These are phyloP conservation scores for Aspergillus sp. DNA, from an alignment of 2,329 filamentous ascomycete genomes.

Conservation along the genomic window DNA sequence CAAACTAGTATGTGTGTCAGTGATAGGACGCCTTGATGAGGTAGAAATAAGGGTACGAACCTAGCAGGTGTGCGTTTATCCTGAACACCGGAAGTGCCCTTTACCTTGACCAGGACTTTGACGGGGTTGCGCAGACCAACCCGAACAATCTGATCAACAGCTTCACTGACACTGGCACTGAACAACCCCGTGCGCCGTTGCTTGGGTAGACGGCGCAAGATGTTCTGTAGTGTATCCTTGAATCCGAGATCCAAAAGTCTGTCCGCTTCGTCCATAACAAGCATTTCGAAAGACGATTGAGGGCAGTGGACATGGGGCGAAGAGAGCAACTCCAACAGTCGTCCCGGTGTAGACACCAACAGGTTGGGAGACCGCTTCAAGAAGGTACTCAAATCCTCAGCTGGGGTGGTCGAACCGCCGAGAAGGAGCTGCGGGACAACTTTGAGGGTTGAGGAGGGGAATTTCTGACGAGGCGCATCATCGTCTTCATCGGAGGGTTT, in stretches of 20 bases:
- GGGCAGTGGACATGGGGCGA: conserved; percentile 86
- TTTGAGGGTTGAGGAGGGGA: conserved; percentile 54
- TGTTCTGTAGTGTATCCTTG: conserved; percentile 84
- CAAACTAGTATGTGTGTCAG: conserved; percentile 54
- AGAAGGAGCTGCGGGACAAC: conserved; percentile 85
- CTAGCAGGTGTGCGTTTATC: conserved; percentile 87
- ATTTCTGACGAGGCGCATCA: conserved; percentile 38
- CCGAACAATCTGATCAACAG: conserved; percentile 87
- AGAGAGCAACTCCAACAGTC: conserved; percentile 81
- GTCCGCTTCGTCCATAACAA: conserved; percentile 94
- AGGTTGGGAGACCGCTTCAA: conserved; percentile 83
- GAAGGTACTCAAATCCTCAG: conserved; percentile 84
- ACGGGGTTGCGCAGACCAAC: conserved; percentile 92
- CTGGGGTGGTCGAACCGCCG: conserved; percentile 77
- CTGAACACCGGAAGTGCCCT: conserved; percentile 70
- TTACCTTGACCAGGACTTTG: conserved; percentile 91
- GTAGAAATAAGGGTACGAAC: conserved; percentile 24
- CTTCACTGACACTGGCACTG: conserved; percentile 93
- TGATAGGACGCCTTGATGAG: not conserved
- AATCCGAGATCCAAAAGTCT: conserved; percentile 90
- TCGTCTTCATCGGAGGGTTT: conserved; percentile 49
- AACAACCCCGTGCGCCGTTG: conserved; percentile 92
- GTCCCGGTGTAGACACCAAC: conserved; percentile 85
- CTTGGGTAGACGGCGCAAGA: conserved; percentile 82
- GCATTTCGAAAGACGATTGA: conserved; percentile 84